Evolutionary conservation across 441 rosid species (phyloP), one percentile per base, ranked within the genome.

Genomic region (Corymbia calophylla): DNA sequence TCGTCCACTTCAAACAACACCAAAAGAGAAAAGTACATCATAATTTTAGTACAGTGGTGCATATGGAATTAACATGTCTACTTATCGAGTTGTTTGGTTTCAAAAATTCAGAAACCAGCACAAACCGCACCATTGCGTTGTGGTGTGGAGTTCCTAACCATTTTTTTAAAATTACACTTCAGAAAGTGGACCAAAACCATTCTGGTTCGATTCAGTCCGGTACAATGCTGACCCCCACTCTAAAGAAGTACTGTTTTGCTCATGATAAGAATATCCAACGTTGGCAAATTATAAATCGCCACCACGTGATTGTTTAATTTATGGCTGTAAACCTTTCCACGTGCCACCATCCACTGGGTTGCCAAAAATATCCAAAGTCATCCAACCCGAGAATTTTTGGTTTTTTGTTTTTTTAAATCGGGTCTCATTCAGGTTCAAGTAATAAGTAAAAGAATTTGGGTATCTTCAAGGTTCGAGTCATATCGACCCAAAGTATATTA

Each of bases 301-400:
- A 0, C 8, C 27, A 35, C 12, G 81, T 9, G 81, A 70, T 70
- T 70, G 27, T 70, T 70, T 70, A 5, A 3, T 19, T 35, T 70
- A 70, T 18, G 81, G 81, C 48, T 39, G 15, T 1, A 70, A 70
- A 70, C 81, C 48, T 70, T 32, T 27, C 27, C 15, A 35, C 19
- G 48, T 35, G 35, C 25, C 48, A 35, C 2, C 10, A 0, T 21
- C 47, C 81, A 19, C 11, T 35, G 81, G 13, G 81, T 27, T 70
- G 81, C 35, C 81, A 70, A 70, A 70, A 70, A 12, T 35, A 70
- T 39, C 81, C 47, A 2, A 70, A 29, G 9, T 32, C 0, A 62
- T 29, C 9, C 8, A 11, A 31, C 9, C 44, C 12, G 0, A 66
- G 0, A 8, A 0, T 4, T 17, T 66, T 39, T 39, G 44, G 44